Evolutionary conservation across 495 filamentous ascomycete genomes (phyloP), one percentile per base, ranked within the genome.

Genomic region (Entonaema liquescens): DNA sequence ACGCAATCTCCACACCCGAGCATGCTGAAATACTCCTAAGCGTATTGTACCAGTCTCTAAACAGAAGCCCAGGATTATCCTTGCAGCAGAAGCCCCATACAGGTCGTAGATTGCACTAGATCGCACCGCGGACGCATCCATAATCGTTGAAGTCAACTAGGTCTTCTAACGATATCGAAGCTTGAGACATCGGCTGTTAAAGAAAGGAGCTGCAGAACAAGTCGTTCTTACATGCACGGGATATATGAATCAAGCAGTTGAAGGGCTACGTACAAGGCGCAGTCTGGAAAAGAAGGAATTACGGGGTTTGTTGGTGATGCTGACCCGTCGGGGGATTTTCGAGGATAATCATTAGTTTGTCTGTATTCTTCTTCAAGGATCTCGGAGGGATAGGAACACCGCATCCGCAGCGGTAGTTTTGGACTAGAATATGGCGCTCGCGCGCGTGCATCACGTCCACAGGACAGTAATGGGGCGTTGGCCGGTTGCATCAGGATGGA

Each of bases 21-120:
- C 75, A 79, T 53, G 75, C 76, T 1, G 68, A 72, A 15, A 79
- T 80, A 11, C 56, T 84, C n/a, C 42, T 86, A 1, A 77, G 73
- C n/a, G 74, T 81, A 72, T 54, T 70, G 0, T 81, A 80, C 47
- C 77, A 76, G 40, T 76, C 77, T 2, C 53, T 85, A 13, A 38
- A 42, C 21, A 54, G 64, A 25, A 42, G 53, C 7, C 65, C 68
- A 7, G 62, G 25, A 5, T n/a, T 63, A 19, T n/a, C 28, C 7
- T 36, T 23, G 1, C 29, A 31, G 21, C 31, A 35, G 11, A 7
- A 42, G 0, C 60, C 23, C 11, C 26, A 44, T 5, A 47, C 54
- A 15, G 7, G 38, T 17, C 13, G 29, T 29, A 33, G 55, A 19
- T 40, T 44, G 1, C 31, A n/a, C 11, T 53, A 62, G 21, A 21